A percentile compares a stretch with the other conserved stretches of the same genome.
phyloP scores from a whole-genome alignment of 2,329 filamentous ascomycete genomes.

The Proliferodiscus dingleyae region DNA sequence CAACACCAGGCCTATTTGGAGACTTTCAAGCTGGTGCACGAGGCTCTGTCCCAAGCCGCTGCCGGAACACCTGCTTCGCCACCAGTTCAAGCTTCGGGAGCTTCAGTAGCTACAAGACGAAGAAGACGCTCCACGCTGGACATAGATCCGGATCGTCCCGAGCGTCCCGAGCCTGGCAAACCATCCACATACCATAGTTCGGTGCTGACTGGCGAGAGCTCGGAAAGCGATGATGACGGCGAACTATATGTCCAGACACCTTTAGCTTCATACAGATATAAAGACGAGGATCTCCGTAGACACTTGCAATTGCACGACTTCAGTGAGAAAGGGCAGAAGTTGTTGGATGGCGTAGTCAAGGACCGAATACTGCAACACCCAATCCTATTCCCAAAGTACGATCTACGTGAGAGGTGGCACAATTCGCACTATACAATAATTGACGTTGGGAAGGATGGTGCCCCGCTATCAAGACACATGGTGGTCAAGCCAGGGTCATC shows the following conservation, averaged over 20 bases:
- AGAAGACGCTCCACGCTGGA: slow-evolving; percentile 14
- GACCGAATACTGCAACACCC: slow-evolving; percentile 19
- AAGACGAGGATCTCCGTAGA: slow-evolving; percentile 39
- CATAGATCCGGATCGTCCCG: slow-evolving; percentile 7
- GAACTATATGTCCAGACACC: slow-evolving; percentile 36
- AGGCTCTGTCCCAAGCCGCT: slow-evolving; percentile 18
- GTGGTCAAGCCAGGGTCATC: slow-evolving; percentile 16
- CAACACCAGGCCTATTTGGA: slow-evolving; percentile 25
- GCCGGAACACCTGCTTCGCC: slow-evolving; percentile 1
- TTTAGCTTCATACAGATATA: slow-evolving; percentile 35
- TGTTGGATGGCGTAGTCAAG: slow-evolving; percentile 33
- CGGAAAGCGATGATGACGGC: slow-evolving; percentile 34
- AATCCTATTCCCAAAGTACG: slow-evolving; percentile 18
- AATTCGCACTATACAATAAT: slow-evolving; percentile 27
- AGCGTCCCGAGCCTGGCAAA: background rate
- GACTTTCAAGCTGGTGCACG: slow-evolving; percentile 23
- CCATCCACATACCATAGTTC: slow-evolving; percentile 17
- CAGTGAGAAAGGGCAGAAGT: slow-evolving; percentile 36
- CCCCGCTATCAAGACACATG: slow-evolving; percentile 20
- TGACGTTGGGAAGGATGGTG: slow-evolving; percentile 25
- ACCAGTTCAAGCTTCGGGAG: background rate
- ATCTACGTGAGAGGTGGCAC: slow-evolving; percentile 18
- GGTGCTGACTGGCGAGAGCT: slow-evolving; percentile 31
- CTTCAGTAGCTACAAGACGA: background rate
- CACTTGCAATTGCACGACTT: slow-evolving; percentile 41